phyloP scores from a whole-genome alignment of 257 asterid species.

The Cruciata laevipes region DNA sequence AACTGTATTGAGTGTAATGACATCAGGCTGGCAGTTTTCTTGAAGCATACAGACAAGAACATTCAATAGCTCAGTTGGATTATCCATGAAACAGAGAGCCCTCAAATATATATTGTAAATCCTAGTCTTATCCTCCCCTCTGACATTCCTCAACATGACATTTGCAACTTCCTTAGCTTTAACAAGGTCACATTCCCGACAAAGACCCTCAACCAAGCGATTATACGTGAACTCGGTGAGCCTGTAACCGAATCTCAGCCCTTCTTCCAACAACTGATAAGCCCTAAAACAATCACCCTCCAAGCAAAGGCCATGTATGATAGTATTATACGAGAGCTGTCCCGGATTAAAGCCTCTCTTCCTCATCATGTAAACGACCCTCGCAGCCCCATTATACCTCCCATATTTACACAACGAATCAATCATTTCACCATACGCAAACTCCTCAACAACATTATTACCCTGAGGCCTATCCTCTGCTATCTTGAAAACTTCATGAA shows the following conservation, averaged over 20 bases:
- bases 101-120: slow-evolving; percentile 77
- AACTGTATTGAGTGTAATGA: slow-evolving; percentile 67
- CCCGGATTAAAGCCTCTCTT: slow-evolving; percentile 63
- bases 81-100: slow-evolving; percentile 54
- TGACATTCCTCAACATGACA: slow-evolving; percentile 41
- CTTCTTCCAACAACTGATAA: slow-evolving; percentile 75
- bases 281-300: slow-evolving; percentile 74
- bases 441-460: slow-evolving; percentile 45
- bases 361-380: slow-evolving; percentile 81
- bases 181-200: slow-evolving; percentile 46
- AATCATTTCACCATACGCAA: slow-evolving; percentile 71
- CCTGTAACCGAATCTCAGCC: slow-evolving; percentile 43
- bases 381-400: slow-evolving; percentile 81
- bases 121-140: slow-evolving; percentile 43
- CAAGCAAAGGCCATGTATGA: slow-evolving; percentile 66
- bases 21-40: slow-evolving; percentile 70
- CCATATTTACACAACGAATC: slow-evolving; percentile 61
- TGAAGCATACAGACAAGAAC: slow-evolving; percentile 70
- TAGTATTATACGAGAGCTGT: slow-evolving; percentile 51
- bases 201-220: slow-evolving; percentile 63
- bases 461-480: slow-evolving; percentile 79
- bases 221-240: slow-evolving; percentile 78
- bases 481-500: slow-evolving; percentile 60
- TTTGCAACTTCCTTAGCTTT: slow-evolving; percentile 61
- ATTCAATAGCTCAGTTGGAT: slow-evolving; percentile 78